These are phyloP conservation scores for Wickerhamomyces chambardii DNA, from an alignment of 805 yeast genomes.

Conservation along the genomic window DNA sequence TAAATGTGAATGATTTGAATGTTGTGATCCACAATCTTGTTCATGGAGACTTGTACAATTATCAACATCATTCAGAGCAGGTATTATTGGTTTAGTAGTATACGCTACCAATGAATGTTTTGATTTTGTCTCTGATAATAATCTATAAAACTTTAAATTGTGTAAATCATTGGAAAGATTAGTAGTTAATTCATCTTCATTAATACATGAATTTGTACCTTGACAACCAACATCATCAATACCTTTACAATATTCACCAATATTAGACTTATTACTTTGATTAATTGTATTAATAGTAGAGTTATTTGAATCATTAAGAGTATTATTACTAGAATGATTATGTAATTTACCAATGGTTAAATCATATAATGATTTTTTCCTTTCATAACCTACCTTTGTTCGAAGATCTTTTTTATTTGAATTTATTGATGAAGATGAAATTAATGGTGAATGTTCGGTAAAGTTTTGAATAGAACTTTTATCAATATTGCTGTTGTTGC, in stretches of 20 bases:
- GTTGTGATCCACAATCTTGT: not conserved
- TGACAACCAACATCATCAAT: conserved; percentile 12
- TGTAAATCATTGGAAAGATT: conserved; percentile 16
- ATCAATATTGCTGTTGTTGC: too few relatives aligned
- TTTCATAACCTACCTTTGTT: too few relatives aligned
- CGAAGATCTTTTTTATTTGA: too few relatives aligned
- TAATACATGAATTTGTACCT: conserved; percentile 9
- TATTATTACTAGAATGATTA: too few relatives aligned
- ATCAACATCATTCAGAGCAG: not conserved
- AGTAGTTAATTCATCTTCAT: conserved; percentile 6
- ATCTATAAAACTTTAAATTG: conserved; percentile 16
- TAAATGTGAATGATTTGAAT: too few relatives aligned
- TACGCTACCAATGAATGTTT: conserved; percentile 15
- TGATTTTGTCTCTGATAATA: conserved; percentile 2
- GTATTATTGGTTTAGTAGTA: conserved; percentile 2
- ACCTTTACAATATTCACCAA: conserved; percentile 12
- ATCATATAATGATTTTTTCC: conserved; percentile 6
- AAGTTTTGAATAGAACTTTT: too few relatives aligned
- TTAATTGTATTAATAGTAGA: not conserved
- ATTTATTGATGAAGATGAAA: too few relatives aligned
- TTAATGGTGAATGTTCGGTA: too few relatives aligned
- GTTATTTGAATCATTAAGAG: too few relatives aligned
- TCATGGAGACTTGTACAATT: not conserved
- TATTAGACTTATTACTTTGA: too few relatives aligned
- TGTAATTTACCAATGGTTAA: conserved; percentile 5